These are phyloP conservation scores for Coemansia sp. DNA, from an alignment of 192 early-diverging fungal species.

Conservation along the genomic window DNA sequence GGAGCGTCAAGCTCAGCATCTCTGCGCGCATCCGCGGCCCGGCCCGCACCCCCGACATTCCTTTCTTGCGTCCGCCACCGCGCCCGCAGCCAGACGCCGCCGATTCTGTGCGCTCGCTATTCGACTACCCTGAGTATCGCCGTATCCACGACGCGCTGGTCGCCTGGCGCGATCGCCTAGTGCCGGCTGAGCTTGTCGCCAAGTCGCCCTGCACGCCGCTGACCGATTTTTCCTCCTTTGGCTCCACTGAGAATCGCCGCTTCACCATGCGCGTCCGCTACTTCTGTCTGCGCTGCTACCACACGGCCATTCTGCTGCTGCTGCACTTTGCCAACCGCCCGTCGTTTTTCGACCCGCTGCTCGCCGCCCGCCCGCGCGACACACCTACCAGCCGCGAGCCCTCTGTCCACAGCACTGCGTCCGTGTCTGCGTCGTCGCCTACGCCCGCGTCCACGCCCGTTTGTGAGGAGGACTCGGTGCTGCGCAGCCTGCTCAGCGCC, in stretches of 20 bases:
- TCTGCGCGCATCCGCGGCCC: constrained; percentile 10
- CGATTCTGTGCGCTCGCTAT: constrained; percentile 18
- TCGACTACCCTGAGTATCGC: constrained; percentile 37
- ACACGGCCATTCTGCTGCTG: constrained; percentile 25
- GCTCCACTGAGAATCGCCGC: constrained; percentile 35
- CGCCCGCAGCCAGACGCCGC: background rate
- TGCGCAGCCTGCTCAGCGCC: constrained; percentile 36
- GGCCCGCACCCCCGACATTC: constrained; percentile 22
- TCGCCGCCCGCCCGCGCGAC: background rate
- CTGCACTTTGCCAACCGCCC: constrained; percentile 48
- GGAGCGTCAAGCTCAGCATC: constrained; percentile 34
- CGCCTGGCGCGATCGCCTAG: constrained; percentile 27
- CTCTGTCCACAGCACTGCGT: background rate
- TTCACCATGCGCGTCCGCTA: constrained; percentile 44
- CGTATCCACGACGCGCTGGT: constrained; percentile 22
- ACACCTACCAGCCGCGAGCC: background rate
- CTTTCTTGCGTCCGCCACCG: constrained; percentile 13
- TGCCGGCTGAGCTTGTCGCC: constrained; percentile 31
- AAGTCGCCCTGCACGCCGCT: constrained; percentile 7
- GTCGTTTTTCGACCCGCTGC: constrained; percentile 31
- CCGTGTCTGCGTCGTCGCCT: background rate
- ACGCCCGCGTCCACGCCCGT: background rate
- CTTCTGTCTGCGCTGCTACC: constrained; percentile 48
- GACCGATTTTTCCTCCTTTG: constrained; percentile 18
- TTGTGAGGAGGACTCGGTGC: constrained; percentile 31